These are phyloP conservation scores for Phytophthora pini DNA, from an alignment of 352 stramenopile species.

Conservation along the genomic window DNA sequence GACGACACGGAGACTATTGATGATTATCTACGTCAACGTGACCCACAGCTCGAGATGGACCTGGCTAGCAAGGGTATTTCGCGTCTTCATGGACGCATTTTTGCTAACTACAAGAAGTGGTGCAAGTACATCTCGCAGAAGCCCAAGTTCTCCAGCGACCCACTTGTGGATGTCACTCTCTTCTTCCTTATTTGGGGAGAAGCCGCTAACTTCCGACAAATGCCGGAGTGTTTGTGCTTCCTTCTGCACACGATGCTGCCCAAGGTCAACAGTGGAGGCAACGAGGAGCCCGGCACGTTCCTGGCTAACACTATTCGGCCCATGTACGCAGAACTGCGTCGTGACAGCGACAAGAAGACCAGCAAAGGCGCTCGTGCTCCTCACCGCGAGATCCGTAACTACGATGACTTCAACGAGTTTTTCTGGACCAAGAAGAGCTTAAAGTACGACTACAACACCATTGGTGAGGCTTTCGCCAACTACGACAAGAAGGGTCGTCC, in stretches of 20 bases:
- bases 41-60: slow-evolving; percentile 76
- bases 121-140: slow-evolving; percentile 85
- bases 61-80: slow-evolving; percentile 68
- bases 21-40: slow-evolving; percentile 52
- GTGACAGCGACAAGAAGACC: slow-evolving; percentile 88
- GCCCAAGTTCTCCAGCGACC: slow-evolving; percentile 76
- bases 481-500: slow-evolving; percentile 83
- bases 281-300: slow-evolving; percentile 71
- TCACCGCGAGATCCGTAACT: slow-evolving; percentile 84
- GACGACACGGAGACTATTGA: slow-evolving; percentile 42
- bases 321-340: slow-evolving; percentile 75
- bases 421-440: slow-evolving; percentile 88
- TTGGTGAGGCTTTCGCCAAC: slow-evolving; percentile 69
- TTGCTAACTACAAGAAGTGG: slow-evolving; percentile 89
- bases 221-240: slow-evolving; percentile 83
- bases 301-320: slow-evolving; percentile 72
- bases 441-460: slow-evolving; percentile 73
- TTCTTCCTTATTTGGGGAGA: slow-evolving; percentile 90
- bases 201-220: slow-evolving; percentile 83
- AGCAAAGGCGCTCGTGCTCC: slow-evolving; percentile 69
- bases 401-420: slow-evolving; percentile 91
- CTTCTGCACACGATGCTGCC: slow-evolving; percentile 79
- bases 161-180: slow-evolving; percentile 73
- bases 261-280: slow-evolving; percentile 51
- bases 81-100: slow-evolving; percentile 71